A percentile compares a stretch with the other conserved stretches of the same genome.
Evolutionary conservation across 371 early-diverging fungal genomes (phyloP).

Genomic region (Mortierella sp.): DNA sequence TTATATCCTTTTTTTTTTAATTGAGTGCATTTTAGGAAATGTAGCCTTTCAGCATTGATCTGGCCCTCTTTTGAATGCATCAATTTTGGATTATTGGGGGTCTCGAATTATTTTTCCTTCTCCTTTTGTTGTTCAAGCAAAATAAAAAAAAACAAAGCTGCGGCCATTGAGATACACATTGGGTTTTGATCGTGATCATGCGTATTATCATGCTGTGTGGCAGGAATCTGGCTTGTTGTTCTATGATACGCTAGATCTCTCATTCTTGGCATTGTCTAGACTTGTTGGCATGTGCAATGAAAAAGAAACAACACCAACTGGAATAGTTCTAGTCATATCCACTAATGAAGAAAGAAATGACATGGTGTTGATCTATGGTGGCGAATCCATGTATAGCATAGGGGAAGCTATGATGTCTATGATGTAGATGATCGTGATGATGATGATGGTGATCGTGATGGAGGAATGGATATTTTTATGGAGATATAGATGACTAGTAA

Average conservation of each 20-base stretch:
- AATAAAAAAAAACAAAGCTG: no score
- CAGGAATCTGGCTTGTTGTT: neutral
- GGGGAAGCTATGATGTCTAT: no score
- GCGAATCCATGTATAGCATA: no score
- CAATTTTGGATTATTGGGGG: conserved; percentile 9
- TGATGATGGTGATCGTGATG: no score
- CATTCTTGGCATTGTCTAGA: neutral
- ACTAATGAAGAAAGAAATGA: no score
- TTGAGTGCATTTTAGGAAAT: neutral
- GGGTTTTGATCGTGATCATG: no score
- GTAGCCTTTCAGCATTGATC: no score
- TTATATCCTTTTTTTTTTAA: no score
- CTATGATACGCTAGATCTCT: conserved; percentile 1
- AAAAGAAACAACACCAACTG: neutral
- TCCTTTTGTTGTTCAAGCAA: no score
- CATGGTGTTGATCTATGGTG: no score
- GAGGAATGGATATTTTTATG: neutral
- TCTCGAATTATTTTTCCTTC: neutral
- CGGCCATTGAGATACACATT: neutral
- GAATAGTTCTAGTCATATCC: neutral
- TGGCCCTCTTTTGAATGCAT: neutral
- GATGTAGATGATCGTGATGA: no score
- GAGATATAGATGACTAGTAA: neutral
- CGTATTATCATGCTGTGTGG: no score
- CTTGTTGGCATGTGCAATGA: neutral